Base-by-base conservation (phyloP, 306 rosid species). In the Sindora glabra region DNA sequence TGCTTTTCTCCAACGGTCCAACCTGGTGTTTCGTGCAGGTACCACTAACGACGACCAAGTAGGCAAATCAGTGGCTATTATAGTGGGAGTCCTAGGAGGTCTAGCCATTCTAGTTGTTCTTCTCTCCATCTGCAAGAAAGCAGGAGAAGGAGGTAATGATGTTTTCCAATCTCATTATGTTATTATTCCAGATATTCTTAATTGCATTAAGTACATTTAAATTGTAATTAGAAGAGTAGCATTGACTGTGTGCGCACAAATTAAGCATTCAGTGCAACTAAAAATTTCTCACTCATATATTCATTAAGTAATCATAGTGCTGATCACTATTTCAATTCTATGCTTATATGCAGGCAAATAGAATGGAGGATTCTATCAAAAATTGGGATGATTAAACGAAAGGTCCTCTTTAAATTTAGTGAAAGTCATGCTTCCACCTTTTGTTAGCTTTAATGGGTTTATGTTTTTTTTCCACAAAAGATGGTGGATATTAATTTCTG, bases 1-100 rank as follows among this genome's bases (percentile, higher is more conserved):
- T 68, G 6, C 9, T 69, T 71, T 61, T 34, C 47, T n/a, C n/a
- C n/a, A n/a, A n/a, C n/a, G n/a, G 17, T 13, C 4, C 8, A 56
- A 59, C 38, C 58, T 65, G 45, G 67, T 60, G 57, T 69, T 49
- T n/a, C 71, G 48, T 56, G 41, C 75, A 92, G 99, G 67, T 78
- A 78, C 89, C 48, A 40, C 84, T 29, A 73, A 64, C 13, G 64
- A 86, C 62, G 94, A 92, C 54, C 70, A 83, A 44, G 82, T 57
- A 52, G 95, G 96, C 1, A 92, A 83, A 63, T 82, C 99, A 12
- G 84, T 89, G 8, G 87, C 95, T 50, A 92, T 92, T 69, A 80
- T 92, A 34, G 85, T 89, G 40, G 96, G 99, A 9, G 80, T 71
- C 10, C 69, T 86, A 5, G 90, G 76, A 9, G 83, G 81, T 17